A percentile compares a stretch with the other conserved stretches of the same genome.
Conservation (phyloP, 495 filamentous ascomycete genomes). For the Lepidopterella palustris region DNA sequence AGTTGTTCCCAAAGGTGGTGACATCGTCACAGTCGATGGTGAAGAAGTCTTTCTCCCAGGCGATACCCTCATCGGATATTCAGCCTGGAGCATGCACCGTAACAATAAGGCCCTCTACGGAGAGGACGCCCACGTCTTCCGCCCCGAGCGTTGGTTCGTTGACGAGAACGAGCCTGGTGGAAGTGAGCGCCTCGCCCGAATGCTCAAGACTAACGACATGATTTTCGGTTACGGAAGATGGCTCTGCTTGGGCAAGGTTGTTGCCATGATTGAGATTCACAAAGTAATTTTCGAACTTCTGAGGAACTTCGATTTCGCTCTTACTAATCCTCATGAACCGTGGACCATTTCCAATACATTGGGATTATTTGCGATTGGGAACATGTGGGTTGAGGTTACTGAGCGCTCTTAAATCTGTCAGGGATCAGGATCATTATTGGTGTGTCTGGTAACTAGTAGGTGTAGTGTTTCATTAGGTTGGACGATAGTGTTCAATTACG, state of each 20-base stretch:
- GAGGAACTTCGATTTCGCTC: constrained; percentile 48
- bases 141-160: constrained; percentile 26
- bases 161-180: constrained; percentile 10
- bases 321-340: constrained; percentile 45
- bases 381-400: constrained; percentile 25
- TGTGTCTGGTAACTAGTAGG: not conserved
- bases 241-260: constrained; percentile 19
- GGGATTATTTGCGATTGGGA: constrained; percentile 17
- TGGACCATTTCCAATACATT: constrained; percentile 30
- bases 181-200: constrained; percentile 18
- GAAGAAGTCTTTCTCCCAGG: constrained; percentile 31
- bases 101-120: constrained; percentile 30
- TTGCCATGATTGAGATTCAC: constrained; percentile 24
- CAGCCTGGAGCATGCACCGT: constrained; percentile 30
- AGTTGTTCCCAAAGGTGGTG: constrained; percentile 20
- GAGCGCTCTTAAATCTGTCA: constrained; percentile 6
- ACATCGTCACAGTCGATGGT: constrained; percentile 32
- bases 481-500: too few relatives aligned
- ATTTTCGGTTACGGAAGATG: constrained; percentile 25
- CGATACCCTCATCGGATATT: constrained; percentile 30
- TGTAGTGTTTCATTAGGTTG: not conserved
- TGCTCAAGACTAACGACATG: constrained; percentile 23
- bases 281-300: constrained; percentile 36
- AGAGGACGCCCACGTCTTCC: constrained; percentile 29
- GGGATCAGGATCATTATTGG: not conserved